Evolutionary conservation across 495 filamentous ascomycete species (phyloP), one percentile per base, ranked within the genome.

Genomic region (Hyaloscypha variabilis): DNA sequence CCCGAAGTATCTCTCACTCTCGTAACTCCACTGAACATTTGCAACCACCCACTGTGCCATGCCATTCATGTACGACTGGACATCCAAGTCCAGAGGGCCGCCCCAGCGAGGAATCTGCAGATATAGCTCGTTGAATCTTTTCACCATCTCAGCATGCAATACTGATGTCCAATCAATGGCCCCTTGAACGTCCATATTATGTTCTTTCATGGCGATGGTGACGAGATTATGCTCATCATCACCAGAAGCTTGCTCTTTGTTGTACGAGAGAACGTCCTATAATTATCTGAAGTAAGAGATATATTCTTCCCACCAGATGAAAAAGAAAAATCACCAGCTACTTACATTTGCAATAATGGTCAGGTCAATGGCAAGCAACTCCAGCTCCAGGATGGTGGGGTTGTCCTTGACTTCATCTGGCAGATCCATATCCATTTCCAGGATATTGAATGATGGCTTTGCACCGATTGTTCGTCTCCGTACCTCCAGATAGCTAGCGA

Each of bases 291-390:
- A 36, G 5, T 36, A 5, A n/a, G 49, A 52, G 49, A n/a, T 5
- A 52, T n/a, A 24, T 52, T 52, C 49, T n/a, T 52, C 49, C 31
- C 5, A 36, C 31, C 31, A 36, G 5, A 36, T 36, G 31, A 13
- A 36, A 13, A 36, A 36, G 13, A 36, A 36, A 36, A 36, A 36
- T n/a, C n/a, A 36, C 31, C 31, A 52, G 23, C 49, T 52, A 52
- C 49, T 52, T 52, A 52, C 49, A 52, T 52, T 52, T n/a, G 49
- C 49, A 52, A 52, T 52, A 24, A 52, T 52, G 23, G 49, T 52
- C 49, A 52, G 49, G 17, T 52, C 49, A 52, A 52, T 52, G n/a
- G 49, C 49, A 52, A 52, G 49, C 49, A 52, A 52, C 49, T 52
- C 49, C 17, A 52, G 49, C 49, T 52, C 49, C 23, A n/a, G 17